Conservation (phyloP, 768 basidiomycete genomes). For the Lactarius hengduanensis region DNA sequence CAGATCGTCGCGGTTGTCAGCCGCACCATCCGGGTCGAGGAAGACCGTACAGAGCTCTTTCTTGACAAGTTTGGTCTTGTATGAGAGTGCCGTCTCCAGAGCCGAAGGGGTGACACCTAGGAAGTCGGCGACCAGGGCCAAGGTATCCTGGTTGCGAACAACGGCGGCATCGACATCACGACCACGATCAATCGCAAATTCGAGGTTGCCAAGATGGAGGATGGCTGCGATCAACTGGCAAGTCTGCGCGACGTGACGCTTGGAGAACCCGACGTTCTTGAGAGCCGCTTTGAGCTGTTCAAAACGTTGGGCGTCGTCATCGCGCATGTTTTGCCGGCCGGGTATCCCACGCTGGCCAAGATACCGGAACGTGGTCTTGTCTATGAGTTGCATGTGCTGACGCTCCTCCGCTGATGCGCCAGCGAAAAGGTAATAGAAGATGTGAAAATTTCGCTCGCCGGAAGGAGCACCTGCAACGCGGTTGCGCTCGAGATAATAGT, state of each 20-base stretch:
- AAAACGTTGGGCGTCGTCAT: slow-evolving; percentile 85
- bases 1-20: slow-evolving; percentile 91
- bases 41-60: slow-evolving; percentile 98
- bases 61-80: slow-evolving; percentile 89
- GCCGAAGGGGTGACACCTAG: slow-evolving; percentile 73
- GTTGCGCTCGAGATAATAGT: slow-evolving; percentile 92
- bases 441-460: slow-evolving; percentile 96
- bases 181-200: slow-evolving; percentile 80
- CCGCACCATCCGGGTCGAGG: slow-evolving; percentile 90
- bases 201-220: slow-evolving; percentile 93
- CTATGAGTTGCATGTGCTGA: slow-evolving; percentile 79
- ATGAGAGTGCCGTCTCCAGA: slow-evolving; percentile 80
- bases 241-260: slow-evolving; percentile 91
- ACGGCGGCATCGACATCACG: slow-evolving; percentile 92
- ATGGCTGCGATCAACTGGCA: slow-evolving; percentile 95
- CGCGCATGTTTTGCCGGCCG: slow-evolving; percentile 48
- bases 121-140: slow-evolving; percentile 88
- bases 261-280: slow-evolving; percentile 90
- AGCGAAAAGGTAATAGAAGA: slow-evolving; percentile 94
- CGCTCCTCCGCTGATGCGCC: slow-evolving; percentile 88
- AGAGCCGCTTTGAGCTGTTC: slow-evolving; percentile 93
- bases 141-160: slow-evolving; percentile 78
- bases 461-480: slow-evolving; percentile 85
- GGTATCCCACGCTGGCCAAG: slow-evolving; percentile 66
- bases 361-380: slow-evolving; percentile 83